phyloP scores from a whole-genome alignment of 805 yeast species.

The Yarrowia yakushimensis region DNA sequence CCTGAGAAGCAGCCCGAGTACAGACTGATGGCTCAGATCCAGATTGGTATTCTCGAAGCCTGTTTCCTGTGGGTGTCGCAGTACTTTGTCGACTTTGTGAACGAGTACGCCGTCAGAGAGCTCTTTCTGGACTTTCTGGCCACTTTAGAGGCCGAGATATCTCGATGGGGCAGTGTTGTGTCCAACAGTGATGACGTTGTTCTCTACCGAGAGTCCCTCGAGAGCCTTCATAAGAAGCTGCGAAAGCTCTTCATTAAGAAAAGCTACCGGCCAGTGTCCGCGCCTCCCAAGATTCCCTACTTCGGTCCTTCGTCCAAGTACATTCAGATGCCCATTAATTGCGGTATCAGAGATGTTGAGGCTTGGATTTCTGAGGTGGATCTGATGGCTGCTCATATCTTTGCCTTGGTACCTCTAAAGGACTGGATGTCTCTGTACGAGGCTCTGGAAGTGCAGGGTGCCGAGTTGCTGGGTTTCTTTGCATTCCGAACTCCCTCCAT shows the following conservation, averaged over 20 bases:
- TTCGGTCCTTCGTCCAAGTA: slow-evolving; percentile 26
- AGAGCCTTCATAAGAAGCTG: slow-evolving; percentile 55
- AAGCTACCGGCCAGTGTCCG: slow-evolving; percentile 37
- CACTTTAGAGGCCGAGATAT: slow-evolving; percentile 63
- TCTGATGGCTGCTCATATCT: slow-evolving; percentile 53
- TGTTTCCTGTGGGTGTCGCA: slow-evolving; percentile 65
- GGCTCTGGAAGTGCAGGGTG: slow-evolving; percentile 64
- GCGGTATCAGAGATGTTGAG: slow-evolving; percentile 42
- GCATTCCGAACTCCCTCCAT: slow-evolving; percentile 42
- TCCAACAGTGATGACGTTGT: slow-evolving; percentile 16
- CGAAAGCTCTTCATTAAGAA: slow-evolving; percentile 53
- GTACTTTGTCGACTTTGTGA: slow-evolving; percentile 71
- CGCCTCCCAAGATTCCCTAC: slow-evolving; percentile 32
- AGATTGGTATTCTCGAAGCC: slow-evolving; percentile 76
- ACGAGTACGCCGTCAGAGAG: slow-evolving; percentile 57
- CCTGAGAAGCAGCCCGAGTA: slow-evolving; percentile 42
- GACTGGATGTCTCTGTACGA: slow-evolving; percentile 83
- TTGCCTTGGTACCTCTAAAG: slow-evolving; percentile 53
- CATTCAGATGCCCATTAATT: slow-evolving; percentile 25
- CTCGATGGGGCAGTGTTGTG: slow-evolving; percentile 31
- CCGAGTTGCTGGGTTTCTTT: slow-evolving; percentile 57
- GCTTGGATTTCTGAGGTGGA: slow-evolving; percentile 63
- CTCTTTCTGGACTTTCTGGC: slow-evolving; percentile 62
- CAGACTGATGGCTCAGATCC: slow-evolving; percentile 69
- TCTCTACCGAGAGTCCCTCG: slow-evolving; percentile 34